phyloP scores from a whole-genome alignment of 768 basidiomycete species.

The Rhodotorula babjevae region DNA sequence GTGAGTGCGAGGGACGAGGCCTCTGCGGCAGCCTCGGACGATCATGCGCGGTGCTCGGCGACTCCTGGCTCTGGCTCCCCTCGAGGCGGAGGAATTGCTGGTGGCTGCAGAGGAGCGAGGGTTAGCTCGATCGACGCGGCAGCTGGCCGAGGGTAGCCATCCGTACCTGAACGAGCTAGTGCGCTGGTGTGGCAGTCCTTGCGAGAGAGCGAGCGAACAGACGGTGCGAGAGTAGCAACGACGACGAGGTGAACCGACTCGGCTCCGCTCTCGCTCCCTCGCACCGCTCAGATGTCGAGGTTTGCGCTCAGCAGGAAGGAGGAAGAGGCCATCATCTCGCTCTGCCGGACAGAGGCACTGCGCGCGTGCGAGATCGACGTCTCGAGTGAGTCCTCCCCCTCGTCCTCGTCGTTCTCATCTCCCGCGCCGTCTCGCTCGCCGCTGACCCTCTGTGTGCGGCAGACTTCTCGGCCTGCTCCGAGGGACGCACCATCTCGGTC shows the following conservation, averaged over 20 bases:
- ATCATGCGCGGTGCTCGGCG: background rate
- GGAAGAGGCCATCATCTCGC: slow-evolving; percentile 29
- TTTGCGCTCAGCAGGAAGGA: slow-evolving; percentile 36
- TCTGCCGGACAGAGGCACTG: slow-evolving; percentile 17
- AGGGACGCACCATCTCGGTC: slow-evolving; percentile 36
- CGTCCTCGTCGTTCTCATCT: background rate
- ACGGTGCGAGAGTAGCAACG: too few species aligned
- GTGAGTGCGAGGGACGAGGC: too few species aligned
- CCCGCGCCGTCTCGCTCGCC: background rate
- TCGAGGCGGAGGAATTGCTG: background rate
- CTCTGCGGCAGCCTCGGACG: background rate
- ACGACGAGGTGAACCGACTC: background rate
- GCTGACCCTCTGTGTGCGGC: background rate
- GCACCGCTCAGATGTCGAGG: slow-evolving; percentile 6
- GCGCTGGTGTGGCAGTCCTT: too few species aligned
- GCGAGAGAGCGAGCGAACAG: background rate
- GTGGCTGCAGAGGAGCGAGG: background rate
- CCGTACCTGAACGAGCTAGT: background rate
- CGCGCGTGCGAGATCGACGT: slow-evolving; percentile 25
- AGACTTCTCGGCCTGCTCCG: slow-evolving; percentile 33
- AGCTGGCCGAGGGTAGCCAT: too few species aligned
- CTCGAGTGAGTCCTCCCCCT: slow-evolving; percentile 4
- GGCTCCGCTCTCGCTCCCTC: background rate
- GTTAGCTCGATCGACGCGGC: background rate
- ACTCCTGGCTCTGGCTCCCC: background rate